Evolutionary conservation across 805 yeast species (phyloP).

Genomic region (Cyberlindnera maritima): DNA sequence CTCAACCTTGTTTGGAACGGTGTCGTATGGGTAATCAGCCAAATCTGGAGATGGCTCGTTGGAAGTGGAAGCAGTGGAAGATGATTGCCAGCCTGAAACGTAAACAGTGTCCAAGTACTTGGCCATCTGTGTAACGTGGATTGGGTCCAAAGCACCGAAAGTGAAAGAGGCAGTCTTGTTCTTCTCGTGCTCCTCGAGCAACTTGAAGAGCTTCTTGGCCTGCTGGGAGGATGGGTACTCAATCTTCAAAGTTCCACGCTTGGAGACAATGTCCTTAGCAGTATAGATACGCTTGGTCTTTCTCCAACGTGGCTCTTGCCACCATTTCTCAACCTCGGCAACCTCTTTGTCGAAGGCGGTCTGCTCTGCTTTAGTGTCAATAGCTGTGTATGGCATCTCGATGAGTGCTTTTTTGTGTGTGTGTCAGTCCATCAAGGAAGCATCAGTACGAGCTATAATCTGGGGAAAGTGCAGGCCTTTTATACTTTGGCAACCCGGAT

Average conservation of each 20-base stretch:
- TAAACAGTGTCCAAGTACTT: slow-evolving; percentile 89
- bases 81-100: slow-evolving; percentile 98
- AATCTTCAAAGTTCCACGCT: slow-evolving; percentile 77
- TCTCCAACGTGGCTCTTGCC: slow-evolving; percentile 91
- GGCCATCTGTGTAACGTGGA: slow-evolving; percentile 96
- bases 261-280: slow-evolving; percentile 83
- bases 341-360: slow-evolving; percentile 45
- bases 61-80: slow-evolving; percentile 95
- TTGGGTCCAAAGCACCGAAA: slow-evolving; percentile 94
- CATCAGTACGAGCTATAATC: neutral
- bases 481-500: slow-evolving; percentile 2
- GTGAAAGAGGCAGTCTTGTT: slow-evolving; percentile 80
- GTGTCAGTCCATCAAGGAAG: too few species aligned
- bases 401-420: neutral
- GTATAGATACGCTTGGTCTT: slow-evolving; percentile 84
- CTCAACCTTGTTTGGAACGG: slow-evolving; percentile 97
- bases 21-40: slow-evolving; percentile 98
- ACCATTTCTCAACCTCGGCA: slow-evolving; percentile 78
- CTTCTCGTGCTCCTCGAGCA: slow-evolving; percentile 68
- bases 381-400: slow-evolving; percentile 19
- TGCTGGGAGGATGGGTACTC: slow-evolving; percentile 74
- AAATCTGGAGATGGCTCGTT: slow-evolving; percentile 98
- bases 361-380: slow-evolving; percentile 23
- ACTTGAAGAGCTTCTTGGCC: slow-evolving; percentile 76
- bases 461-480: neutral